Percentiles rank a stretch among this genome's conserved stretches.
These are phyloP conservation scores for Silene latifolia DNA, from an alignment of 148 eudicot species.

Conservation along the genomic window DNA sequence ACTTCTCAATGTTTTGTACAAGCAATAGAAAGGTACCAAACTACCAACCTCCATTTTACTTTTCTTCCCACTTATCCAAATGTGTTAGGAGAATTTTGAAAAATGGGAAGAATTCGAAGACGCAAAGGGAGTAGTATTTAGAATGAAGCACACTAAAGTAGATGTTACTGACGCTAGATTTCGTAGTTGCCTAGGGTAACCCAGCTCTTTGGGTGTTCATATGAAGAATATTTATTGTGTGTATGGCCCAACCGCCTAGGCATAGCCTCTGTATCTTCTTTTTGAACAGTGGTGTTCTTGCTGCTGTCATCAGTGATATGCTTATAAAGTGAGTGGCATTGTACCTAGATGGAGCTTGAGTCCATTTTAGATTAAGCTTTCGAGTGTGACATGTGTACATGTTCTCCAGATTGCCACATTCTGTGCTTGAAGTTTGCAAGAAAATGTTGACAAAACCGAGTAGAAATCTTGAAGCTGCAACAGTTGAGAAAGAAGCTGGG, in stretches of 20 bases:
- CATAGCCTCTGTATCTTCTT: background rate
- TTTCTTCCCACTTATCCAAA: background rate
- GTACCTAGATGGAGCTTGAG: background rate
- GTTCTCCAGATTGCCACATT: conserved; percentile 70
- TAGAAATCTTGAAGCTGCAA: conserved; percentile 63
- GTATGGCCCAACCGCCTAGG: background rate
- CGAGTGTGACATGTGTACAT: conserved; percentile 18
- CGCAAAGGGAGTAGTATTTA: background rate
- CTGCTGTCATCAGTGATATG: background rate
- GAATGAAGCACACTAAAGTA: background rate
- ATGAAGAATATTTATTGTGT: background rate
- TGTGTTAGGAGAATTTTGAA: background rate
- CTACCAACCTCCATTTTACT: background rate
- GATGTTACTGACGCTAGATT: background rate
- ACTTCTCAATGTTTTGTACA: background rate
- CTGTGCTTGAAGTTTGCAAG: conserved; percentile 87
- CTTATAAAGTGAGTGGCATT: background rate
- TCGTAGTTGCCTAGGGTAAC: background rate
- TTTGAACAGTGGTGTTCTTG: background rate
- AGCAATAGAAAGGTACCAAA: background rate
- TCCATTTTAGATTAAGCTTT: background rate
- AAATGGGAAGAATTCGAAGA: background rate
- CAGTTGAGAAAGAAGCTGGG: conserved; percentile 85
- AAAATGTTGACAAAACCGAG: conserved; percentile 72
- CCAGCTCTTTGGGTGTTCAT: conserved; percentile 1